Conservation (phyloP, 140 eudicot genomes). For the Anethum foeniculum region DNA sequence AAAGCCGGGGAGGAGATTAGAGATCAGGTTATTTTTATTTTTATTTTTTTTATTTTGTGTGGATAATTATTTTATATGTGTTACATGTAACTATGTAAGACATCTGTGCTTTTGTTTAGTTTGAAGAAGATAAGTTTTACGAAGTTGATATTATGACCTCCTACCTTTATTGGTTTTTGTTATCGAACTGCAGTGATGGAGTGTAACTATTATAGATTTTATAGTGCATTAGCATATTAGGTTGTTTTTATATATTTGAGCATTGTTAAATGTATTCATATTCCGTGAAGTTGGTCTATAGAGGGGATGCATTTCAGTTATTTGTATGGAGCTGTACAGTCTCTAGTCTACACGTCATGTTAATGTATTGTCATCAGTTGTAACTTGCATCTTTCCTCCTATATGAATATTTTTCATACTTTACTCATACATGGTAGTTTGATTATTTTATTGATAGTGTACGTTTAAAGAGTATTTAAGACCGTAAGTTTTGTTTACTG, state of each 20-base stretch:
- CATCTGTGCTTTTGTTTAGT: neutral
- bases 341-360: neutral
- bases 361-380: neutral
- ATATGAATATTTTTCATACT: neutral
- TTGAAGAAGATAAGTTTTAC: neutral
- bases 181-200: neutral
- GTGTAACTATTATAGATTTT: neutral
- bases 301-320: neutral
- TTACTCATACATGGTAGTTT: neutral
- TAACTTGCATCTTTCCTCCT: too few relatives aligned
- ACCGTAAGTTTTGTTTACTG: neutral
- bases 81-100: neutral
- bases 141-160: neutral
- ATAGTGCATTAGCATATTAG: too few relatives aligned
- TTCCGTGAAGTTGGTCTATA: neutral
- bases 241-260: too few relatives aligned
- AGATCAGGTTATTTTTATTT: constrained; percentile 56
- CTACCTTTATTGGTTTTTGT: too few relatives aligned
- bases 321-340: neutral
- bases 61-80: neutral
- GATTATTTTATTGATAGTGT: neutral
- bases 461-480: neutral
- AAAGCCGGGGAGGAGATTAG: constrained; percentile 98
- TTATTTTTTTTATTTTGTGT: neutral
- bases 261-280: too few relatives aligned